Percentiles rank a stretch among this genome's conserved stretches.
Evolutionary conservation across 441 rosid species (phyloP).

Genomic region (Croton setiger): DNA sequence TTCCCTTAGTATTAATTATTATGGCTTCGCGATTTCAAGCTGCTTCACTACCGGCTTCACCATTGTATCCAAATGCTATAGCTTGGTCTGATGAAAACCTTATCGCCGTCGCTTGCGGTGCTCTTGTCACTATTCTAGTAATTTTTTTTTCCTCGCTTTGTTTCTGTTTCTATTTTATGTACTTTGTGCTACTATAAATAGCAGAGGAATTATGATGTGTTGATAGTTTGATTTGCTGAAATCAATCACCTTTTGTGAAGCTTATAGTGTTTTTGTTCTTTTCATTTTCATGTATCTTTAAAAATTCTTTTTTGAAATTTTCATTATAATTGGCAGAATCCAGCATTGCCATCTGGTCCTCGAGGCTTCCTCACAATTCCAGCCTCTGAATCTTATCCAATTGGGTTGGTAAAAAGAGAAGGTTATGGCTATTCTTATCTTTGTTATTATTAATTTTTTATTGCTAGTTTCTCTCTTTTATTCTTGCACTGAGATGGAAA

Average conservation of each 20-base stretch:
- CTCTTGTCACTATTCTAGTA: slow-evolving; percentile 79
- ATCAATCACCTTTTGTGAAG: too few species aligned
- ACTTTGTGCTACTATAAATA: too few species aligned
- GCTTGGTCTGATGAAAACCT: slow-evolving; percentile 96
- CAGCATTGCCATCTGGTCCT: slow-evolving; percentile 79
- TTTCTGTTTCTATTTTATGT: neutral
- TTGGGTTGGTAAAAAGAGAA: slow-evolving; percentile 60
- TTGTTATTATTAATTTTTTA: neutral
- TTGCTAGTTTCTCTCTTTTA: too few species aligned
- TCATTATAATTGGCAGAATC: slow-evolving; percentile 60
- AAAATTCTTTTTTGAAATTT: too few species aligned
- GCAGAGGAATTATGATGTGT: too few species aligned
- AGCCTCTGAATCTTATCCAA: slow-evolving; percentile 47
- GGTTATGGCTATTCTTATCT: slow-evolving; percentile 35
- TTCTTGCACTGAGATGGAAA: neutral
- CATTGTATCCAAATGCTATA: slow-evolving; percentile 69
- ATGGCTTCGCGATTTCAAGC: slow-evolving; percentile 88
- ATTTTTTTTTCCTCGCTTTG: slow-evolving; percentile 4
- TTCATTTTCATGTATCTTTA: too few species aligned
- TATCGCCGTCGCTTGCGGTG: slow-evolving; percentile 80
- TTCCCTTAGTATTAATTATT: neutral
- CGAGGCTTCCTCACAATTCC: slow-evolving; percentile 71
- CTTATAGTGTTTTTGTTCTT: too few species aligned
- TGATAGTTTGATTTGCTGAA: too few species aligned
- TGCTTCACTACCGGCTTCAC: slow-evolving; percentile 61